Percentiles rank a stretch among this genome's conserved stretches.
Conservation (phyloP, 108 stramenopile genomes). For the Hondaea fermentalgiana region DNA sequence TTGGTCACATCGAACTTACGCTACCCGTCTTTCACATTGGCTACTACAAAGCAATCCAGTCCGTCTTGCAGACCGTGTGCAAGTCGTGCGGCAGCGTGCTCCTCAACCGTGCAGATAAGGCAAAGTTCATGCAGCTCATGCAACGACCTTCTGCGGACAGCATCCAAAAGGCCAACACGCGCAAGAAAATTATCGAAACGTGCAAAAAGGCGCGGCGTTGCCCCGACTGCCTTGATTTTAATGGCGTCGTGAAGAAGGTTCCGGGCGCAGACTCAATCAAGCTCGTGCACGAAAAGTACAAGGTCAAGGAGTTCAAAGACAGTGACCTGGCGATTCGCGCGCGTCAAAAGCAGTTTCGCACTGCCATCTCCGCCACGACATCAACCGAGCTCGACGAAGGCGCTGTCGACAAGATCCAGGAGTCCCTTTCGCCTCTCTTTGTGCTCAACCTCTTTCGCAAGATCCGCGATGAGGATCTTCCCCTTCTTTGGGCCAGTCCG, state of each 20-base stretch:
- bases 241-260: conserved; percentile 91
- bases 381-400: not conserved
- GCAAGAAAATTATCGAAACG: conserved; percentile 77
- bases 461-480: conserved; percentile 87
- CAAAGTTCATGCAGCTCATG: conserved; percentile 57
- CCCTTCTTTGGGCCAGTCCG: conserved; percentile 81
- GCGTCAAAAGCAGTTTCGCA: not conserved
- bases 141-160: conserved; percentile 68
- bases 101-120: conserved; percentile 30
- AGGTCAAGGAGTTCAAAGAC: not conserved
- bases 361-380: not conserved
- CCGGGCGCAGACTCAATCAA: conserved; percentile 79
- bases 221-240: conserved; percentile 72
- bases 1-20: conserved; percentile 81
- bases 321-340: not conserved
- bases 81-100: conserved; percentile 88
- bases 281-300: conserved; percentile 74
- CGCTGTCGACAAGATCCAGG: not conserved
- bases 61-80: conserved; percentile 85
- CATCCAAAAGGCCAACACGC: conserved; percentile 54
- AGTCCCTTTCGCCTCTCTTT: conserved; percentile 33
- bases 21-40: conserved; percentile 97
- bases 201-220: conserved; percentile 80
- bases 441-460: conserved; percentile 72
- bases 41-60: conserved; percentile 83